Evolutionary conservation across 768 basidiomycete genomes (phyloP).

Genomic region (Bullera alba): DNA sequence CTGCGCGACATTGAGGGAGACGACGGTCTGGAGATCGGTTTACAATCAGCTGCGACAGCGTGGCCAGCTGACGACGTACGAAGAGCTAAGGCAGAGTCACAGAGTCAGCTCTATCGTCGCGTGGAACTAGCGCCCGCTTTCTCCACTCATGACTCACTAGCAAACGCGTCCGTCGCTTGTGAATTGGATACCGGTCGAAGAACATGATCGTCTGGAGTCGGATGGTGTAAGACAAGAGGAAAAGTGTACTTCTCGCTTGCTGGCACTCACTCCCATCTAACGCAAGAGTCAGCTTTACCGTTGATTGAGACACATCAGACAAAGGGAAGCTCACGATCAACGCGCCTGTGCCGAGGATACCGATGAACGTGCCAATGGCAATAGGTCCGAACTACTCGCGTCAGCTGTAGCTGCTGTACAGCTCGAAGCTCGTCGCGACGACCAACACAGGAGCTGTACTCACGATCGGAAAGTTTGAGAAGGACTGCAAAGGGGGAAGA

Average conservation of each 20-base stretch:
- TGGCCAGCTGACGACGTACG: not conserved
- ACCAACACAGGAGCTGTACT: too few species aligned
- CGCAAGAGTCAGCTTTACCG: too few species aligned
- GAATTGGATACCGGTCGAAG: slow-evolving; percentile 2
- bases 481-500: too few species aligned
- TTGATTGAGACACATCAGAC: not conserved
- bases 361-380: slow-evolving; percentile 11
- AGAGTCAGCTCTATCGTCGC: not conserved
- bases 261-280: not conserved
- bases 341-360: slow-evolving; percentile 16
- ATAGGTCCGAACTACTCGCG: slow-evolving; percentile 16
- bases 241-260: not conserved
- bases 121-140: not conserved
- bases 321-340: slow-evolving; percentile 8
- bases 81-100: not conserved
- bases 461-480: too few species aligned
- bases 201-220: slow-evolving; percentile 10
- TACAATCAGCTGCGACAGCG: not conserved
- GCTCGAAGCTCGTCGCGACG: too few species aligned
- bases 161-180: not conserved
- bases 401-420: too few species aligned
- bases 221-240: too few species aligned
- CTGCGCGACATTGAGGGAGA: slow-evolving; percentile 19
- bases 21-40: not conserved
- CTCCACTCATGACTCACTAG: slow-evolving; percentile 1